Evolutionary conservation across 2,329 filamentous ascomycete species (phyloP).

Genomic region (Fusarium sororula): DNA sequence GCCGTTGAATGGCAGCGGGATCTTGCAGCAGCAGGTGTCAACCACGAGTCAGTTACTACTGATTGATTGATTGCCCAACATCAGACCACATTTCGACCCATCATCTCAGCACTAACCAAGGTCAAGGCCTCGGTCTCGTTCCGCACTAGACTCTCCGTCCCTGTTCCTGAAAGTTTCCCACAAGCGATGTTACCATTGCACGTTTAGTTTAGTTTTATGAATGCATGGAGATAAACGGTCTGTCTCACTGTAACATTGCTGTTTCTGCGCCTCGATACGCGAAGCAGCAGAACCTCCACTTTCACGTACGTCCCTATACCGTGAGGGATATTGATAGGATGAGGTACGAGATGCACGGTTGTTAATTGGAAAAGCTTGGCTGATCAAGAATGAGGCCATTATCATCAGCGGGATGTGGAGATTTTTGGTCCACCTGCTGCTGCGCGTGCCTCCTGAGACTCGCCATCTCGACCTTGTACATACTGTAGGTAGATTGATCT

Average conservation of each 20-base stretch:
- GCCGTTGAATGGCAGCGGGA: slow-evolving; percentile 18
- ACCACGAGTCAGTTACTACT: background rate
- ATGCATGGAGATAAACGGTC: slow-evolving; percentile 15
- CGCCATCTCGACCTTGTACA: slow-evolving; percentile 10
- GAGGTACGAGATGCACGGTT: background rate
- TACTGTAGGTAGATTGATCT: background rate
- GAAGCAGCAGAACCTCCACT: background rate
- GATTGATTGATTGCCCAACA: background rate
- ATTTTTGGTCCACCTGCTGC: slow-evolving; percentile 2
- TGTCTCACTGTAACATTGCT: background rate
- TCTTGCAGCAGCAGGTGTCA: slow-evolving; percentile 13
- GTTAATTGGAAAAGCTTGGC: slow-evolving; percentile 14
- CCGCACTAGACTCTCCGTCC: background rate
- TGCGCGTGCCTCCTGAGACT: slow-evolving; percentile 2
- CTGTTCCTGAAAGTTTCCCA: slow-evolving; percentile 1
- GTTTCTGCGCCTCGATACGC: slow-evolving; percentile 16
- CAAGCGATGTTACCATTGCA: slow-evolving; percentile 14
- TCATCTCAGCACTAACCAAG: slow-evolving; percentile 6
- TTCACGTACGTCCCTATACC: background rate
- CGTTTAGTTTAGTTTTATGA: background rate
- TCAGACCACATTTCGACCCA: slow-evolving; percentile 18
- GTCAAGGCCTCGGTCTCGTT: slow-evolving; percentile 18
- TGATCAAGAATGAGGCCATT: slow-evolving; percentile 35
- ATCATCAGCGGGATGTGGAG: slow-evolving; percentile 26
- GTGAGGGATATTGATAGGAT: background rate